Conservation (phyloP, 352 stramenopile genomes). For the Globisporangium mamillatum region DNA sequence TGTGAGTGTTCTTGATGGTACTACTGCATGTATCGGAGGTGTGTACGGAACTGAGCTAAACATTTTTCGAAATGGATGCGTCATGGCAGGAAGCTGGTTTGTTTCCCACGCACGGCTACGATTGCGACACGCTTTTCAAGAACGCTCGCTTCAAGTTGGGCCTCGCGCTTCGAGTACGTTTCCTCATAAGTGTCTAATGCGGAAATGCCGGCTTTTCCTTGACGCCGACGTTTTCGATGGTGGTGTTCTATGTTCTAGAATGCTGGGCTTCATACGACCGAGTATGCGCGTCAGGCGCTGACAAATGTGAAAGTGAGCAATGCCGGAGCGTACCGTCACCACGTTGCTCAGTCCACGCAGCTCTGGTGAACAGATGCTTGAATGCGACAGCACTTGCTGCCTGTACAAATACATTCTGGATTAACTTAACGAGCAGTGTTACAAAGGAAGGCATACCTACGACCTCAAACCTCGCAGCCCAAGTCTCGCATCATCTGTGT, state of each 20-base stretch:
- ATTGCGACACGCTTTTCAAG: slow-evolving; percentile 75
- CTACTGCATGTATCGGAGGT: neutral
- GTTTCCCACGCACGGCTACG: slow-evolving; percentile 72
- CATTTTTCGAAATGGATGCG: neutral
- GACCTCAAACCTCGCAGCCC: slow-evolving; percentile 6
- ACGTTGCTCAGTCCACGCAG: slow-evolving; percentile 50
- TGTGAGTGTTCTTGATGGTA: slow-evolving; percentile 19
- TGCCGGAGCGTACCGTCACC: slow-evolving; percentile 62
- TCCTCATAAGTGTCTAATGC: neutral
- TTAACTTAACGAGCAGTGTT: neutral
- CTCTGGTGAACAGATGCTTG: slow-evolving; percentile 42
- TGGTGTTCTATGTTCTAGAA: slow-evolving; percentile 25
- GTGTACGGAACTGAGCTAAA: neutral
- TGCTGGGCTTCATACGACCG: slow-evolving; percentile 58
- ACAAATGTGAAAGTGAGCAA: slow-evolving; percentile 70
- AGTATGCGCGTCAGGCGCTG: slow-evolving; percentile 66
- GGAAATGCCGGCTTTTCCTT: no score
- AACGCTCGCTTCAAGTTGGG: slow-evolving; percentile 81
- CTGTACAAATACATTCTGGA: neutral
- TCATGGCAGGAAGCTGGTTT: slow-evolving; percentile 53
- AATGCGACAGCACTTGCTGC: neutral
- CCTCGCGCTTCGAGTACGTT: slow-evolving; percentile 54
- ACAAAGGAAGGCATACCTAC: slow-evolving; percentile 11
- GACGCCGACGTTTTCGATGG: neutral
- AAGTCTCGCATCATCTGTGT: slow-evolving; percentile 36